Evolutionary conservation across 345 rosid genomes (phyloP).

Genomic region (Citrus mangshanensis): DNA sequence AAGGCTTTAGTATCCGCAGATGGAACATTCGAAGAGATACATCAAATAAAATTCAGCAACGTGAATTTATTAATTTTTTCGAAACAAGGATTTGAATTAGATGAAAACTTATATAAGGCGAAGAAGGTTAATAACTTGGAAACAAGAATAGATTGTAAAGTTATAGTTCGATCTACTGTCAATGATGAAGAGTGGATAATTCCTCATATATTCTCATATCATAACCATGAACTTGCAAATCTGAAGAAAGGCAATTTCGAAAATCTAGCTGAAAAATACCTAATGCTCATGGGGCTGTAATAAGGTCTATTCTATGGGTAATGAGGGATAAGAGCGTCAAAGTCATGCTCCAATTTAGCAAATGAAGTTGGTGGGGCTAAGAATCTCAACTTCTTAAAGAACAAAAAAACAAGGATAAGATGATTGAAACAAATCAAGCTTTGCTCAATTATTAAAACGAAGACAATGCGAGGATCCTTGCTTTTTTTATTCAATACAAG

Average conservation of each 20-base stretch:
- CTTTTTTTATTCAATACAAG: background rate
- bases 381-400: background rate
- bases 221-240: background rate
- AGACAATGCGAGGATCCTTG: background rate
- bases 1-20: conserved; percentile 22
- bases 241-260: conserved; percentile 12
- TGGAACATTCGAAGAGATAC: background rate
- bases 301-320: background rate
- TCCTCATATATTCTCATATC: background rate
- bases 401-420: background rate
- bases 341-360: too few relatives aligned
- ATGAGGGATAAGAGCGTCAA: background rate
- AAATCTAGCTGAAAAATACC: background rate
- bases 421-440: background rate
- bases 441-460: background rate
- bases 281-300: background rate
- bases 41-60: conserved; percentile 1
- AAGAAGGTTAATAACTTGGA: conserved; percentile 12
- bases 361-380: background rate
- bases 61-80: conserved; percentile 6
- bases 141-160: conserved; percentile 17
- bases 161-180: conserved; percentile 3
- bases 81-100: conserved; percentile 12
- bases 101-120: background rate
- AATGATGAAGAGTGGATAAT: conserved; percentile 14